phyloP scores from a whole-genome alignment of 2,329 filamentous ascomycete species.

The Amylocarpus encephaloides region DNA sequence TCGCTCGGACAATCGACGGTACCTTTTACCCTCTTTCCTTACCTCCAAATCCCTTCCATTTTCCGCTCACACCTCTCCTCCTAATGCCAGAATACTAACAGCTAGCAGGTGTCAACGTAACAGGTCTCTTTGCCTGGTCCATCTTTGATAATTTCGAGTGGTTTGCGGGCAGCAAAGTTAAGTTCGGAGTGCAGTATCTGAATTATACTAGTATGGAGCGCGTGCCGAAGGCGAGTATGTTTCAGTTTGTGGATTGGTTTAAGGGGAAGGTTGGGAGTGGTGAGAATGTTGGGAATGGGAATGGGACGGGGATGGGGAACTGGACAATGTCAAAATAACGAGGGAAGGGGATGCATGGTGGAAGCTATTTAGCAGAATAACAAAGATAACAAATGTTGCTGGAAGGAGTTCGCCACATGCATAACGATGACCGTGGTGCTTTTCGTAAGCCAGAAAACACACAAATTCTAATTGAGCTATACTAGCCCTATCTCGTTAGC shows the following conservation, averaged over 20 bases:
- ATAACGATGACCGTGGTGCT: too few relatives aligned
- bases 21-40: not conserved
- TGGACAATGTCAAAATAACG: not conserved
- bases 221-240: slow-evolving; percentile 28
- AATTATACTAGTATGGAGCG: slow-evolving; percentile 34
- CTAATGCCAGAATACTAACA: not conserved
- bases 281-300: not conserved
- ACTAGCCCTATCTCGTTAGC: too few relatives aligned
- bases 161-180: slow-evolving; percentile 36
- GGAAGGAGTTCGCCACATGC: too few relatives aligned
- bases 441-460: too few relatives aligned
- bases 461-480: too few relatives aligned
- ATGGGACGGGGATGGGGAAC: not conserved
- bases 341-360: not conserved
- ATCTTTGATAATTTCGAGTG: slow-evolving; percentile 55
- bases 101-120: slow-evolving; percentile 56
- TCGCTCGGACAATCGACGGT: slow-evolving; percentile 65
- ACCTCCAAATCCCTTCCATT: not conserved
- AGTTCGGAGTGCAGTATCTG: slow-evolving; percentile 25
- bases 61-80: too few relatives aligned
- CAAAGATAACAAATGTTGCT: too few relatives aligned
- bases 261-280: slow-evolving; percentile 18
- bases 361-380: too few relatives aligned
- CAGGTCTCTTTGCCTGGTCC: slow-evolving; percentile 81
- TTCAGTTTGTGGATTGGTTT: slow-evolving; percentile 27